Conservation (phyloP, 306 rosid species). For the Vicia villosa region DNA sequence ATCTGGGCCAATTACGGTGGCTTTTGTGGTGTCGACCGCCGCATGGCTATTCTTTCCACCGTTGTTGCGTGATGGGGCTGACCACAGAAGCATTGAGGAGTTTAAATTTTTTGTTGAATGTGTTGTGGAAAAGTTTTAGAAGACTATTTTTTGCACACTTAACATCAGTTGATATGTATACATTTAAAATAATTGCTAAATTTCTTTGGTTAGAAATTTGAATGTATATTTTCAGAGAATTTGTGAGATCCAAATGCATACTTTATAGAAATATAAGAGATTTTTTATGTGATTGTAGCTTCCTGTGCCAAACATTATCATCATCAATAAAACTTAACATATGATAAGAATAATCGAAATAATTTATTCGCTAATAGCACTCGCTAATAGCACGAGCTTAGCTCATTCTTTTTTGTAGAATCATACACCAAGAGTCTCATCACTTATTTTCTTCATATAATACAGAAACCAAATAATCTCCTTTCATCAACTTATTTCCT, state of each 20-base stretch:
- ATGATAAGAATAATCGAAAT: not conserved
- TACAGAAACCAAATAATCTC: not conserved
- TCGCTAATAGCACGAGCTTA: not conserved
- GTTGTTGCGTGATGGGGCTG: slow-evolving; percentile 50
- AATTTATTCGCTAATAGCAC: too few species aligned
- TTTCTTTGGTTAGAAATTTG: not conserved
- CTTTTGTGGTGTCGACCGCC: slow-evolving; percentile 44
- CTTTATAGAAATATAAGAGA: not conserved
- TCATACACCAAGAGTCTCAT: not conserved
- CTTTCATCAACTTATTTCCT: slow-evolving; percentile 39
- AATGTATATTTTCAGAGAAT: not conserved
- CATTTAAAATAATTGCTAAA: not conserved
- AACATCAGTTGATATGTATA: too few species aligned
- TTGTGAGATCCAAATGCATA: not conserved
- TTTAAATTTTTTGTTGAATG: slow-evolving; percentile 24
- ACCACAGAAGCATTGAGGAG: slow-evolving; percentile 28
- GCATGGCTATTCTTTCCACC: slow-evolving; percentile 67
- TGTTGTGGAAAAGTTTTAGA: not conserved
- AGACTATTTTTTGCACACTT: too few species aligned
- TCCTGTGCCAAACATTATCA: not conserved
- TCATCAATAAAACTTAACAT: not conserved
- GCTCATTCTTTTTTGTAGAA: not conserved
- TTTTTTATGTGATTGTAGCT: not conserved
- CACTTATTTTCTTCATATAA: slow-evolving; percentile 17
- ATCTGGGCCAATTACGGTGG: slow-evolving; percentile 43